Conservation (phyloP, 805 yeast species). For the Metschnikowia borealis region DNA sequence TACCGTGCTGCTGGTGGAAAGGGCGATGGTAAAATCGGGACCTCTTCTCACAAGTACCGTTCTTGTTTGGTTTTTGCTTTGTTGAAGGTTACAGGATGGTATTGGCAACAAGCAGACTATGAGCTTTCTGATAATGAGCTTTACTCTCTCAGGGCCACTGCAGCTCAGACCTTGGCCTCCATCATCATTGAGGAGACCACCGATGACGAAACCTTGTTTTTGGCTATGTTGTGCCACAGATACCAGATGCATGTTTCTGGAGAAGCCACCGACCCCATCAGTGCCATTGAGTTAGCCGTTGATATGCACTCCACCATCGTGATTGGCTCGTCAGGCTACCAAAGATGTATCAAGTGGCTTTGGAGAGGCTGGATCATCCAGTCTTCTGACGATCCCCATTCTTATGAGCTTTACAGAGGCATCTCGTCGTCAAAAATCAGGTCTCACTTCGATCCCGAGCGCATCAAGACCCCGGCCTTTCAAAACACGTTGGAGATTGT, state of each 20-base stretch:
- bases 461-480: constrained; percentile 81
- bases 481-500: constrained; percentile 71
- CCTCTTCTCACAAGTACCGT: constrained; percentile 59
- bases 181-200: constrained; percentile 59
- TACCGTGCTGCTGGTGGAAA: constrained; percentile 78
- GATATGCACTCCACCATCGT: constrained; percentile 78
- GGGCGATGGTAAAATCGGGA: constrained; percentile 52
- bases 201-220: constrained; percentile 60
- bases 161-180: constrained; percentile 75
- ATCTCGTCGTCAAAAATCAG: constrained; percentile 50
- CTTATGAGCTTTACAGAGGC: constrained; percentile 61
- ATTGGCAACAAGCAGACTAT: constrained; percentile 50
- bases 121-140: constrained; percentile 69
- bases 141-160: constrained; percentile 53
- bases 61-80: constrained; percentile 67
- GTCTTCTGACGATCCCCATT: constrained; percentile 61
- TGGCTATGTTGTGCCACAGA: constrained; percentile 73
- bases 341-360: constrained; percentile 81
- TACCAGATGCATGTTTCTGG: constrained; percentile 63
- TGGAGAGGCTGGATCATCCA: constrained; percentile 95
- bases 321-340: constrained; percentile 78
- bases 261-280: constrained; percentile 58
- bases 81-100: constrained; percentile 78
- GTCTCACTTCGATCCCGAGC: constrained; percentile 73
- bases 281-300: constrained; percentile 79